Base-by-base conservation (phyloP, 352 stramenopile species). In the Globisporangium nodosum region DNA sequence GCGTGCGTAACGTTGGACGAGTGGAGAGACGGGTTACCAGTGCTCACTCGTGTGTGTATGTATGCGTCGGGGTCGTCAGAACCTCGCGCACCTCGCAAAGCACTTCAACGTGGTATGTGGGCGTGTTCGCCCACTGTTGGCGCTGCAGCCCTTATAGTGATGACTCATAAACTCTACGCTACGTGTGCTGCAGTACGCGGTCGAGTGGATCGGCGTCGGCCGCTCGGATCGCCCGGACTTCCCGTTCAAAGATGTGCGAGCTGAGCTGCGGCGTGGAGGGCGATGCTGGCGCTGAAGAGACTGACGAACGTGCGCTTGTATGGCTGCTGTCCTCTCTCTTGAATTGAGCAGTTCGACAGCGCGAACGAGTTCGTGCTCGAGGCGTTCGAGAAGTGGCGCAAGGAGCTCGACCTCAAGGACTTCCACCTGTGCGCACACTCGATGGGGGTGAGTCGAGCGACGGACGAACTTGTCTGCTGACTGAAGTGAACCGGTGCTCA, bases 181-280 rank as follows among this genome's bases (percentile, higher is more conserved):
- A 9, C 33, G 33, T 33, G 20, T 39, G 24, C 9, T 43, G 21
- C 16, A 93, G 81, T 94, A 92, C 62, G 80, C 85, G 3, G 85
- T 94, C 31, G 82, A 94, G 50, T 94, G 85, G 85, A 88, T 92
- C 51, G 85, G 85, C 48, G 74, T 87, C 35, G 85, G 79, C 3
- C 85, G 85, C 13, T 92, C 81, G 9, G 82, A 94, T 60, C 82
- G 81, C 16, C 85, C 85, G 12, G 80, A 91, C 33, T 89, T 91
- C 46, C 60, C 76, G 1, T 78, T 78, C 58, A 84, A 76, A 47
- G 77, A 89, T 40, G 82, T 94, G 70, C 58, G 73, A 37, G 33
- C 33, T 37, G 5, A 9, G 5, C 33, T 37, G 33, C 5, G 33
- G 8, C 8, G 33, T 11, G 8, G 8, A 6, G 5, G 33, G 33